Conservation (phyloP, 2,329 filamentous ascomycete species). For the Diaporthe longicolla region DNA sequence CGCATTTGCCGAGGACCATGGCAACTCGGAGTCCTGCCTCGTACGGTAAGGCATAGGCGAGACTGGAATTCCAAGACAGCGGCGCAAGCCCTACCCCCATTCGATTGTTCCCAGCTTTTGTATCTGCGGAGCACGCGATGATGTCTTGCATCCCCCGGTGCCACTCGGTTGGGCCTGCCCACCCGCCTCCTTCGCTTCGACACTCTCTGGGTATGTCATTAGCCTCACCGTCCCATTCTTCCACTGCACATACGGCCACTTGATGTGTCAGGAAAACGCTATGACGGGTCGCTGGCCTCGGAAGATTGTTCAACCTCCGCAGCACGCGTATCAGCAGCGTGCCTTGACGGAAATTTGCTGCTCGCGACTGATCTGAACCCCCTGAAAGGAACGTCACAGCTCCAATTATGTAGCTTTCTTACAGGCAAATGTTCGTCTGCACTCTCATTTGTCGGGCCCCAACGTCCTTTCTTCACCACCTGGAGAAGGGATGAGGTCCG, state of each 20-base stretch:
- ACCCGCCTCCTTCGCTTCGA: slow-evolving; percentile 25
- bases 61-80: slow-evolving; percentile 16
- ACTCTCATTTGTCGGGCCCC: neutral
- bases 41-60: slow-evolving; percentile 29
- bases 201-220: slow-evolving; percentile 1
- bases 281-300: slow-evolving; percentile 16
- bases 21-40: slow-evolving; percentile 3
- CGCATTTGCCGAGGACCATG: slow-evolving; percentile 27
- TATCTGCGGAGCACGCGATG: slow-evolving; percentile 28
- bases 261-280: slow-evolving; percentile 17
- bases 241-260: neutral
- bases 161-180: slow-evolving; percentile 34
- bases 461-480: neutral
- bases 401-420: neutral
- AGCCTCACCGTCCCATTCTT: slow-evolving; percentile 9
- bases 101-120: slow-evolving; percentile 3
- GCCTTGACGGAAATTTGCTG: slow-evolving; percentile 1
- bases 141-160: slow-evolving; percentile 26
- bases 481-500: neutral
- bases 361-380: neutral
- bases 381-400: slow-evolving; percentile 16
- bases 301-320: slow-evolving; percentile 16
- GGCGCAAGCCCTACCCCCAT: slow-evolving; percentile 21
- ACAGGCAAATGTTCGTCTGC: neutral
- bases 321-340: slow-evolving; percentile 9